A percentile compares a stretch with the other conserved stretches of the same genome.
Conservation (phyloP, 2,329 filamentous ascomycete species). For the Chaetomiaceae sp. region DNA sequence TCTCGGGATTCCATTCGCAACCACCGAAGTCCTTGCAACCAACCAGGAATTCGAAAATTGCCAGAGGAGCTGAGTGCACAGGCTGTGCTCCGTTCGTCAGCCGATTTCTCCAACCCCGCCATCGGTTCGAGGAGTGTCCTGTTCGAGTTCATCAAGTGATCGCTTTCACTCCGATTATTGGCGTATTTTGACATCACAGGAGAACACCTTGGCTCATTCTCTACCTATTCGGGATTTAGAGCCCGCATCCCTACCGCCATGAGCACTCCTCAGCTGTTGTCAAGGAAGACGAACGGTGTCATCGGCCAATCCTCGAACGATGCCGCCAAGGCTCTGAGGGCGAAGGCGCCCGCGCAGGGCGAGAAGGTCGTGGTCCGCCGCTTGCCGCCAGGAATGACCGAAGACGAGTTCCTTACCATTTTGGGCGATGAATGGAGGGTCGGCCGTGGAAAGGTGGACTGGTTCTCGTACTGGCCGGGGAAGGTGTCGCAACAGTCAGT, state of each 20-base stretch:
- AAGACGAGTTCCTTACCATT: conserved; percentile 66
- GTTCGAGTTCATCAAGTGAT: too few relatives aligned
- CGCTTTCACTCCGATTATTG: too few relatives aligned
- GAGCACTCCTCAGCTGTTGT: conserved; percentile 27
- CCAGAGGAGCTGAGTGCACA: too few relatives aligned
- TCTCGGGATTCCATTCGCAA: too few relatives aligned
- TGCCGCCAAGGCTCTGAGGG: conserved; percentile 40
- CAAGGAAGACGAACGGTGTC: conserved; percentile 48
- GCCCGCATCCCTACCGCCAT: not conserved
- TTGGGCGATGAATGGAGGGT: conserved; percentile 77
- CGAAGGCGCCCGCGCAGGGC: conserved; percentile 53
- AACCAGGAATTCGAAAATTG: too few relatives aligned
- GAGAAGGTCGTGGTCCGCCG: conserved; percentile 83
- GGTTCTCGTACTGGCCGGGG: conserved; percentile 61
- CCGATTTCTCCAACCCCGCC: too few relatives aligned
- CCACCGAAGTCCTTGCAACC: too few relatives aligned
- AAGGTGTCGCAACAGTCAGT: conserved; percentile 82
- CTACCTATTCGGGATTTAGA: too few relatives aligned
- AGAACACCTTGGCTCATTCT: too few relatives aligned
- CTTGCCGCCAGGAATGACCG: conserved; percentile 79
- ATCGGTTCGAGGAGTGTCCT: too few relatives aligned
- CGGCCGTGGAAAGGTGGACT: conserved; percentile 80
- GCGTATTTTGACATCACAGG: too few relatives aligned
- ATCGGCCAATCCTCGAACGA: conserved; percentile 41
- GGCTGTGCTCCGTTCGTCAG: too few relatives aligned